Evolutionary conservation across 2,329 filamentous ascomycete genomes (phyloP).

Genomic region (Lomentospora prolificans): DNA sequence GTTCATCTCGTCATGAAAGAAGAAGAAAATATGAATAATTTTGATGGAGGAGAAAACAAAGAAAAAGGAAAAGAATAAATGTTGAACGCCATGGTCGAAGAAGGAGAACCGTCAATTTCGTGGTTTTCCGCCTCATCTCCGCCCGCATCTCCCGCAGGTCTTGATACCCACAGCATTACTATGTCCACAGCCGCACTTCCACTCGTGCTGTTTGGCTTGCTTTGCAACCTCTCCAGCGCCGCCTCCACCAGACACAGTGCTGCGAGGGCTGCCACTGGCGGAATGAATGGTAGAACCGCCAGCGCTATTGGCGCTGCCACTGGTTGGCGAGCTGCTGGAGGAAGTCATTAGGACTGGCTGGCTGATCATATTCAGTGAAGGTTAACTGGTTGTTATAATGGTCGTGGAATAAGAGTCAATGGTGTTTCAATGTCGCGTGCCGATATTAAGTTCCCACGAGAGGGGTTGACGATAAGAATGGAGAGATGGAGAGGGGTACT

Average conservation of each 20-base stretch:
- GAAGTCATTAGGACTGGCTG: neutral
- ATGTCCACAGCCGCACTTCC: neutral
- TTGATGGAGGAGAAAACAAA: neutral
- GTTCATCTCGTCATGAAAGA: neutral
- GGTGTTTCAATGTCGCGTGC: too few relatives aligned
- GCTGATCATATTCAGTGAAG: neutral
- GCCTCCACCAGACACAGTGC: neutral
- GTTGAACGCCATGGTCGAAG: too few relatives aligned
- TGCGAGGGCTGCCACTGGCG: neutral
- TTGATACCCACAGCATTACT: neutral
- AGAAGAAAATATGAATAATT: neutral
- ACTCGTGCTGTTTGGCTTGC: neutral
- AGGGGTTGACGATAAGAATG: too few relatives aligned
- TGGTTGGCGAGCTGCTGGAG: neutral
- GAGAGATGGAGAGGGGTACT: too few relatives aligned
- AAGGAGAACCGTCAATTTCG: too few relatives aligned
- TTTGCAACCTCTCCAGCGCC: neutral
- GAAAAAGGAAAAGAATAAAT: neutral
- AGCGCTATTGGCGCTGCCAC: neutral
- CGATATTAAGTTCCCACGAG: too few relatives aligned
- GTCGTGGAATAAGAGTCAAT: too few relatives aligned
- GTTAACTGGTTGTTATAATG: neutral
- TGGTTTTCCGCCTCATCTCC: neutral
- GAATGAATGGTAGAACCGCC: neutral
- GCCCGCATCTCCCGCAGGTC: neutral